Percentiles rank a stretch among this genome's conserved stretches.
These are phyloP conservation scores for Plasmodium coatneyi DNA, from an alignment of 169 alveolate species.

Conservation along the genomic window DNA sequence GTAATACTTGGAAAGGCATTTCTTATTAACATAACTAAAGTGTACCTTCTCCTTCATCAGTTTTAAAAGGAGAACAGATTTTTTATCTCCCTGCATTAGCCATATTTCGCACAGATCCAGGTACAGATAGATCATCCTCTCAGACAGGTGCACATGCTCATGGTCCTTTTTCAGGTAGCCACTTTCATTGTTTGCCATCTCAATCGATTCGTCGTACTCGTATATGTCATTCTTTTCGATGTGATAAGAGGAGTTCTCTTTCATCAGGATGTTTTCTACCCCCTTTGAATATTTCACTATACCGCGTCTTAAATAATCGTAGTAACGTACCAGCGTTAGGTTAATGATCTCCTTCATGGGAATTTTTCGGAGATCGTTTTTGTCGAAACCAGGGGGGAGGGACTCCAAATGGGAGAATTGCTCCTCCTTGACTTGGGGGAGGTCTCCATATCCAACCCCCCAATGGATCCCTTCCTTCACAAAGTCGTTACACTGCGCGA, in stretches of 20 bases:
- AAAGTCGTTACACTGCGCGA: constrained; percentile 13
- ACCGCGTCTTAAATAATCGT: constrained; percentile 6
- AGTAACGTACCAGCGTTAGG: constrained; percentile 36
- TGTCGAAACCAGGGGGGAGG: background rate
- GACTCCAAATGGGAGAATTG: background rate
- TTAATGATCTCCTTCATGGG: constrained; percentile 46
- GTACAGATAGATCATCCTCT: constrained; percentile 36
- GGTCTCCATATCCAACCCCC: background rate
- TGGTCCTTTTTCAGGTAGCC: background rate
- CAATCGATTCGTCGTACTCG: constrained; percentile 49
- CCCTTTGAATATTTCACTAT: constrained; percentile 19
- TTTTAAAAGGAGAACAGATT: constrained; percentile 26
- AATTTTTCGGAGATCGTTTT: background rate
- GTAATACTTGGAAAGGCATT: constrained; percentile 35
- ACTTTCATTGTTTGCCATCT: constrained; percentile 15
- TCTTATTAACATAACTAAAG: constrained; percentile 46
- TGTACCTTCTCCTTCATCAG: constrained; percentile 50
- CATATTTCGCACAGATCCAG: constrained; percentile 73
- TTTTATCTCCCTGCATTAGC: constrained; percentile 39
- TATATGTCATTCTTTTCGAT: constrained; percentile 58
- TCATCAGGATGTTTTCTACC: background rate
- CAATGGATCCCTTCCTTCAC: background rate
- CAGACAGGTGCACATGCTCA: background rate
- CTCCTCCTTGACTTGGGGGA: background rate
- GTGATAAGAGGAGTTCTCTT: background rate